Base-by-base conservation (phyloP, 1,284 basidiomycete species). In the Ustilago lituana region DNA sequence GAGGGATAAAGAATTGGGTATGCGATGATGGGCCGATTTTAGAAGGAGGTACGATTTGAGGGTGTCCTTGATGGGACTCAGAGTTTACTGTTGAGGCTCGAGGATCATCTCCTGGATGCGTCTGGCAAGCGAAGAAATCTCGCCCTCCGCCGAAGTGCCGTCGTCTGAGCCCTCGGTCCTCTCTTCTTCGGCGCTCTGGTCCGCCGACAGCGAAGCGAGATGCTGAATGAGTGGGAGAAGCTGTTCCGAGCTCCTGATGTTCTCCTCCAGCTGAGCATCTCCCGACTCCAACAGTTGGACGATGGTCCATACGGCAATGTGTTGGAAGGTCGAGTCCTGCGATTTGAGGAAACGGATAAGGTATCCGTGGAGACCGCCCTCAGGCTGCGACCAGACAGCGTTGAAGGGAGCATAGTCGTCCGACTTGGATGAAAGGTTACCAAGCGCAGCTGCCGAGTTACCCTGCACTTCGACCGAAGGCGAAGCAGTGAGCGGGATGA, bases 401-500 rank as follows among this genome's bases (percentile, higher is more conserved):
- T 95, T 96, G 85, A 98, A 98, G 0, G 94, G 93, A 24, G 91
- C 91, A 80, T 98, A 98, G 82, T 99, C 96, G 81, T 98, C 96
- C 26, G 90, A 89, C 76, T 87, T 87, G 17, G 94, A 96, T 23
- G 94, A 97, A 32, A 99, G 84, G 83, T 99, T 99, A 35, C 96
- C 96, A 24, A 98, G 87, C 17, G 96, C 96, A 14, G 96, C 96
- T 23, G 96, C 96, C 80, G 92, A 94, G 83, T 99, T 98, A 20
- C 96, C 96, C 84, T 98, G 96, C 2, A 99, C 96, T 83, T 99
- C 96, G 26, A 97, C 93, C 81, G 93, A 96, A 0, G 90, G 89
- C 32, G 94, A 98, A 79, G 94, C 92, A 19, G 96, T 98, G 47
- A 99, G 85, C 11, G 96, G 96, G 74, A 99, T 97, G 44, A 99